Base-by-base conservation (phyloP, 139 green algal species). In the Tetradesmus lagerheimii region DNA sequence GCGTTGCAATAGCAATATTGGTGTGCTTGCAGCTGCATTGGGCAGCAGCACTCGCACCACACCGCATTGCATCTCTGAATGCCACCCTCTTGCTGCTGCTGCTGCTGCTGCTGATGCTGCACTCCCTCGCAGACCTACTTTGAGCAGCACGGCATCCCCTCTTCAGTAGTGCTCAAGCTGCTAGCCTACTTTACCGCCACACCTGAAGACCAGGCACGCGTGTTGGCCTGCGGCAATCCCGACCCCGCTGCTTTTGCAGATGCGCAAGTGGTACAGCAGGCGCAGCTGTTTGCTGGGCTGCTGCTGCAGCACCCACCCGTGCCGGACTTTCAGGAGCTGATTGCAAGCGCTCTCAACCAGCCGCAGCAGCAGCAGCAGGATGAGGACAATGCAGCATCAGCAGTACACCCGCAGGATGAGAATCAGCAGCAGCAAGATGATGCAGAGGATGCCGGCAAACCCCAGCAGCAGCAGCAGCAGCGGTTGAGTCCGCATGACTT, bases 111-210 rank as follows among this genome's bases (percentile, higher is more conserved):
- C 50, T 25, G 14, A 27, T 20, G 18, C 50, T 64, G 5, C 5
- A 2, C 5, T 4, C 11, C 11, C 66, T 35, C 64, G 20, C 83
- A 88, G 83, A 37, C 62, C 29, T 80, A 88, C 64, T 88, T 88
- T 81, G 83, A 88, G 27, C 14, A 39, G 29, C 27, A 80, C 43
- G 64, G 64, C 0, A 80, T 88, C 38, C 83, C 83, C 4, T 23
- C 83, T 1, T 45, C 25, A 23, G 83, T 88, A 1, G 83, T 88
- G 25, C 62, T 88, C 64, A 88, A 88, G 23, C 53, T 88, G n/a
- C 76, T 88, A 29, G 62, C 83, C 0, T 88, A 50, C 27, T 62
- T 88, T 39, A 88, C 34, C 2, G 83, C 83, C 16, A 16, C 41
- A 0, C 27, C n/a, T 31, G 38, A 23, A 29, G 75, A 34, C 8